Base-by-base conservation (phyloP, 2,329 filamentous ascomycete genomes). In the Pyricularia grisea region DNA sequence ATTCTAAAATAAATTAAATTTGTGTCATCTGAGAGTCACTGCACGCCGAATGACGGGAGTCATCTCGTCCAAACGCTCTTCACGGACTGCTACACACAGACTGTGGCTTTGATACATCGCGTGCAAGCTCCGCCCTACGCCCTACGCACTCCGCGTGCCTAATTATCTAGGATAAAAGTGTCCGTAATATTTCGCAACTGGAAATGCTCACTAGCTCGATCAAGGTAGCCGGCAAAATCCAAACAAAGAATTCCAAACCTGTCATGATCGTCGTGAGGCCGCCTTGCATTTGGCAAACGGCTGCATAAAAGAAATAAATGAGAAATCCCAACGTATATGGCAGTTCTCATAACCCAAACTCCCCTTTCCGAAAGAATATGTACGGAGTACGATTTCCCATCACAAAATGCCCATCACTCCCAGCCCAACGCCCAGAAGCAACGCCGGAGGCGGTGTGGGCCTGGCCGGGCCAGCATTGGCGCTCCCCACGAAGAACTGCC, bases 391-490 rank as follows among this genome's bases (percentile, higher is more conserved):
- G n/a, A n/a, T n/a, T 50, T n/a, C 4, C 31, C 65, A 50, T 55
- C 23, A 67, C 36, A 67, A 12, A 20, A 23, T 33, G 25, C 66
- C 66, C 66, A 67, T 55, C 42, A 67, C n/a, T 7, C 66, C 66
- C 2, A 67, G 50, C 20, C 66, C 66, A 14, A 67, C 66, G 7
- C 66, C 66, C 42, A 67, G 28, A 11, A 58, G 66, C 66, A 67
- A 25, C 36, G 50, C 66, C 20, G 66, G 66, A 11, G 66, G 66
- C 14, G 66, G 66, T 58, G 66, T 67, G 42, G 66, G 66, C 6
- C 66, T 55, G 17, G 66, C 66, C 27, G 23, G 27, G 2, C 27
- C 66, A 27, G 66, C 25, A 58, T 67, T 67, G 27, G 42, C 66
- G 28, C 66, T 67, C 10, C 66, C 66, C 14, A 67, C 66, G 20